Conservation (phyloP, 176 grass and related monocot genomes). For the Carex littledalei region DNA sequence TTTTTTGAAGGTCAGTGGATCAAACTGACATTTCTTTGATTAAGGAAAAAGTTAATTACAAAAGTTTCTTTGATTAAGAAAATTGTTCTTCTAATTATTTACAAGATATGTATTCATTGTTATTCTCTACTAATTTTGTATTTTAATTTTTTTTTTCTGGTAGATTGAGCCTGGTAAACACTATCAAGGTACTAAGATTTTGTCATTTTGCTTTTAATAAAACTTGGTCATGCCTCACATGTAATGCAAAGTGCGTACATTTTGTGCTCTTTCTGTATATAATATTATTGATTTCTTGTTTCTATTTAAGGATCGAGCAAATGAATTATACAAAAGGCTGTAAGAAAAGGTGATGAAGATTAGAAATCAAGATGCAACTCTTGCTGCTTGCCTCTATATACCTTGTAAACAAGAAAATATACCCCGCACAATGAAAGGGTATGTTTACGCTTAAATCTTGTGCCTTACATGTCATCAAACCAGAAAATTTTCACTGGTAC, state of each 20-base stretch:
- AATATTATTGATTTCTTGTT: background rate
- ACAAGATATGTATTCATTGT: no score
- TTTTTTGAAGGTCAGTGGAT: no score
- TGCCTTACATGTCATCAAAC: background rate
- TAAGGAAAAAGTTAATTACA: no score
- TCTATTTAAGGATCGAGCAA: constrained; percentile 51
- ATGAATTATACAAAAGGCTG: constrained; percentile 71
- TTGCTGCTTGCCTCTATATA: constrained; percentile 74
- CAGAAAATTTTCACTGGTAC: background rate
- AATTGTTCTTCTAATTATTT: no score
- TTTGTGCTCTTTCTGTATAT: background rate
- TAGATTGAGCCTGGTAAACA: constrained; percentile 65
- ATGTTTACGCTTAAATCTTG: background rate
- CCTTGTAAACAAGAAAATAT: constrained; percentile 68
- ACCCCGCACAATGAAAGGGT: no score
- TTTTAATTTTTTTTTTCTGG: background rate
- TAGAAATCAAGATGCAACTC: constrained; percentile 68
- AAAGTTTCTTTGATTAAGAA: no score
- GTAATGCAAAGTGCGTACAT: background rate
- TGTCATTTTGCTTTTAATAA: background rate
- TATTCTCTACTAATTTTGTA: background rate
- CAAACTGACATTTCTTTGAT: no score
- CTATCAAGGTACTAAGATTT: constrained; percentile 47
- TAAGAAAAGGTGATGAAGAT: constrained; percentile 59
- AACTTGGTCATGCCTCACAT: background rate